Evolutionary conservation across 2,329 filamentous ascomycete genomes (phyloP), one percentile per base, ranked within the genome.

Genomic region (Lecanicillium sp.): DNA sequence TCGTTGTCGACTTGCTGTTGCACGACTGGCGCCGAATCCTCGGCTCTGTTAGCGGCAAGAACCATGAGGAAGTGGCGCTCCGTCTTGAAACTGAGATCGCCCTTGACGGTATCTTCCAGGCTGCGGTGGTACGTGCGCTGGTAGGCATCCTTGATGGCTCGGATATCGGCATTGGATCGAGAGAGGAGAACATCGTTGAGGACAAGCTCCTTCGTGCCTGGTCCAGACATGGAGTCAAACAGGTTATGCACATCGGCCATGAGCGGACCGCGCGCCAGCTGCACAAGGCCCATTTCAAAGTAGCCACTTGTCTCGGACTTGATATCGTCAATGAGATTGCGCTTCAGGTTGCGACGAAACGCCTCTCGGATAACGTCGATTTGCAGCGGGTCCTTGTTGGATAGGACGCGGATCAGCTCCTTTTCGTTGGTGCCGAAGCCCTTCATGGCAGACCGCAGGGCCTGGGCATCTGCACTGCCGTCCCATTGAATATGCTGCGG

Each of bases 371-470:
- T 69, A 8, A 76, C 68, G 34, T 81, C 75, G 45, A 92, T 73
- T 57, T 94, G 85, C 4, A 88, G 66, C 1, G 89, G 84, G 46
- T 94, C 86, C 46, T 88, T 81, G 48, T 71, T 75, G 3, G 82
- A 66, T 8, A 97, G 66, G 3, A 81, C 66, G 3, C 69, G 66
- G 46, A 94, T 89, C 13, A 97, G 66, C 0, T 74, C 61, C 52
- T 79, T 82, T 59, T 96, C 89, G 52, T 97, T 79, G 0, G 89
- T 96, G 25, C 89, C 90, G 45, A 95, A 86, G 0, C 88, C 88
- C 61, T 94, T 95, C 87, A 96, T 95, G 3, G 90, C 87, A 49
- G 74, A 74, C 38, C 87, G 78, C 17, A 94, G 67, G 4, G 70
- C 75, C 41, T 87, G 76, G 0, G 87, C 84, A 49, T 92, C 80